These are phyloP conservation scores for Sporothrix inflata DNA, from an alignment of 2,329 filamentous ascomycete genomes.

Conservation along the genomic window DNA sequence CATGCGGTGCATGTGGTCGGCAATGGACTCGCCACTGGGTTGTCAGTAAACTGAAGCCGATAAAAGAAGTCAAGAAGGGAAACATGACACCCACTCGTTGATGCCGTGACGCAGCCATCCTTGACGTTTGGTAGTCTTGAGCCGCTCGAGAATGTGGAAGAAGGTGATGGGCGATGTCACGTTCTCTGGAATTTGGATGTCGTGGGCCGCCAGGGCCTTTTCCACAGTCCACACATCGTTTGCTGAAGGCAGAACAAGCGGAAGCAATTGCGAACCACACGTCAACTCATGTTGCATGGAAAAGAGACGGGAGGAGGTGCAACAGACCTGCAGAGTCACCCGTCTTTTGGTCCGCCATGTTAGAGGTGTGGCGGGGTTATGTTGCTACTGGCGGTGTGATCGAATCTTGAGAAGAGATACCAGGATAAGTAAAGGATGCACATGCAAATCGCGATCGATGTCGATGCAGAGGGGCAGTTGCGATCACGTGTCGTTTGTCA, in stretches of 20 bases:
- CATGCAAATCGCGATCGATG: neutral
- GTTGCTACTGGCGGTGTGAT: neutral
- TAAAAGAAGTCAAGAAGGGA: neutral
- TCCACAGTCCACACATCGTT: slow-evolving; percentile 58
- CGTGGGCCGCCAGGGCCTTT: slow-evolving; percentile 59
- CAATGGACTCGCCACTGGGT: slow-evolving; percentile 78
- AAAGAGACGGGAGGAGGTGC: neutral
- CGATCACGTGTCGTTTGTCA: neutral
- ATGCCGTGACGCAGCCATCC: slow-evolving; percentile 93
- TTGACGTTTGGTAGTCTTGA: slow-evolving; percentile 96
- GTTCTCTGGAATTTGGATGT: slow-evolving; percentile 57
- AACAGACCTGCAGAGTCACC: neutral
- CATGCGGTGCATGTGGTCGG: slow-evolving; percentile 99
- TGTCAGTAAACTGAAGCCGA: neutral
- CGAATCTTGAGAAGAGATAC: too few relatives aligned
- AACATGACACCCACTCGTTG: slow-evolving; percentile 26
- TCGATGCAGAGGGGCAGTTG: neutral
- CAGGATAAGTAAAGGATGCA: neutral
- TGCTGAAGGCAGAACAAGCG: neutral
- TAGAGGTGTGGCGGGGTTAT: neutral
- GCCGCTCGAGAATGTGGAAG: slow-evolving; percentile 89
- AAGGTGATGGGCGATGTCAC: slow-evolving; percentile 80
- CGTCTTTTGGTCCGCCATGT: neutral
- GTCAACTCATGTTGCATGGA: neutral
- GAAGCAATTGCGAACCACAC: neutral